Evolutionary conservation across 768 basidiomycete genomes (phyloP).

Genomic region (Leccinellum albellum): DNA sequence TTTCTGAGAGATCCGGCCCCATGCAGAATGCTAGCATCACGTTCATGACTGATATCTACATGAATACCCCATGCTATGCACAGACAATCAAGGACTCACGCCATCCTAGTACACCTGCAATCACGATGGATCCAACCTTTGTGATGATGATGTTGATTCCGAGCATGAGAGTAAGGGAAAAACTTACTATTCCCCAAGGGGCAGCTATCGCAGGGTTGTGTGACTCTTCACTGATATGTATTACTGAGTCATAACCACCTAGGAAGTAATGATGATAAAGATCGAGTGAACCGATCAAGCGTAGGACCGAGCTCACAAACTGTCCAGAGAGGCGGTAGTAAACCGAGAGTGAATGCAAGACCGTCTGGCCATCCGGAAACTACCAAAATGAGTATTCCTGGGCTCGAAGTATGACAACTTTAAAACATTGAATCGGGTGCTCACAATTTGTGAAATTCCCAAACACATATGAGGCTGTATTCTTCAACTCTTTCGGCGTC

Average conservation of each 20-base stretch:
- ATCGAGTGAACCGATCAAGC: neutral
- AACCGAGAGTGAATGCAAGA: constrained; percentile 45
- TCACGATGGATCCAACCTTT: constrained; percentile 35
- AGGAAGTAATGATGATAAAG: neutral
- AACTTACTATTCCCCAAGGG: constrained; percentile 51
- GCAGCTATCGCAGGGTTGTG: constrained; percentile 51
- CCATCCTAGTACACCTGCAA: constrained; percentile 44
- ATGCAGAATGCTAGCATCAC: constrained; percentile 54
- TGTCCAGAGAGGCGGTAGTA: constrained; percentile 46
- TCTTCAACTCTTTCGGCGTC: constrained; percentile 56
- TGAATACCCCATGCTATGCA: neutral
- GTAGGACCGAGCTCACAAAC: constrained; percentile 27
- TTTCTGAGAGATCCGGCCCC: constrained; percentile 42
- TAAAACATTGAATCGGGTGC: constrained; percentile 3
- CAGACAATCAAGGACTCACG: constrained; percentile 23
- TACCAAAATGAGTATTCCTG: constrained; percentile 10
- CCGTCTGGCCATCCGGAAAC: constrained; percentile 42
- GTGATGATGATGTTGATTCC: neutral
- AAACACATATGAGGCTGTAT: constrained; percentile 57
- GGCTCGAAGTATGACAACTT: no score
- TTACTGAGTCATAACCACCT: constrained; percentile 44
- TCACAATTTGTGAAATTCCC: constrained; percentile 56
- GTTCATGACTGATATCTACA: constrained; percentile 39
- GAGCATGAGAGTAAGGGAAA: neutral
- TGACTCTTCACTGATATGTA: constrained; percentile 53